These are phyloP conservation scores for Carex parvula DNA, from an alignment of 176 grass and related monocot genomes.

Conservation along the genomic window DNA sequence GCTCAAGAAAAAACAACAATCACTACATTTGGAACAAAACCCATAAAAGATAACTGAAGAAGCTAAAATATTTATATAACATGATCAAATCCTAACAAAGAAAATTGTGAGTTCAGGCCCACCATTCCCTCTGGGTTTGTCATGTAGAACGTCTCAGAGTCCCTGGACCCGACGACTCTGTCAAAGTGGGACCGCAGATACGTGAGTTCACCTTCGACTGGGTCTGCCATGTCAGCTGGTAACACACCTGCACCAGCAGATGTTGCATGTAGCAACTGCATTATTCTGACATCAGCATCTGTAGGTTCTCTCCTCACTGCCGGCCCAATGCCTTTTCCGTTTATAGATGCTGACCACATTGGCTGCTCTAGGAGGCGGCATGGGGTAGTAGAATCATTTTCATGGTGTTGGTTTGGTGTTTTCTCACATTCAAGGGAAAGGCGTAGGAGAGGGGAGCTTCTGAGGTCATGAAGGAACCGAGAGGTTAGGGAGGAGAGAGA, in stretches of 20 bases:
- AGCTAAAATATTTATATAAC: conserved; percentile 12
- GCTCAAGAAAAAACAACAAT: conserved; percentile 9
- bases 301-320: conserved; percentile 53
- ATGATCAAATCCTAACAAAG: conserved; percentile 66
- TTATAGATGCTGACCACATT: conserved; percentile 58
- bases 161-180: conserved; percentile 69
- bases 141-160: conserved; percentile 95
- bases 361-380: conserved; percentile 63
- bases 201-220: conserved; percentile 65
- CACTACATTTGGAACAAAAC: not conserved
- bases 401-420: conserved; percentile 14
- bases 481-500: conserved; percentile 53
- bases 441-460: conserved; percentile 55
- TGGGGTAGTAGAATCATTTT: not conserved
- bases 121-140: conserved; percentile 57
- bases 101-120: conserved; percentile 77
- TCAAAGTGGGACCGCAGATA: conserved; percentile 85
- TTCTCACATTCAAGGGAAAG: conserved; percentile 92
- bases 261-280: conserved; percentile 70
- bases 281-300: conserved; percentile 54
- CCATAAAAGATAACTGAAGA: not conserved
- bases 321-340: conserved; percentile 68
- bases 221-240: conserved; percentile 51
- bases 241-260: conserved; percentile 92
- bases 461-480: conserved; percentile 85